Evolutionary conservation across 768 basidiomycete species (phyloP), one percentile per base, ranked within the genome.

Genomic region (Leccinum pellstonianum): DNA sequence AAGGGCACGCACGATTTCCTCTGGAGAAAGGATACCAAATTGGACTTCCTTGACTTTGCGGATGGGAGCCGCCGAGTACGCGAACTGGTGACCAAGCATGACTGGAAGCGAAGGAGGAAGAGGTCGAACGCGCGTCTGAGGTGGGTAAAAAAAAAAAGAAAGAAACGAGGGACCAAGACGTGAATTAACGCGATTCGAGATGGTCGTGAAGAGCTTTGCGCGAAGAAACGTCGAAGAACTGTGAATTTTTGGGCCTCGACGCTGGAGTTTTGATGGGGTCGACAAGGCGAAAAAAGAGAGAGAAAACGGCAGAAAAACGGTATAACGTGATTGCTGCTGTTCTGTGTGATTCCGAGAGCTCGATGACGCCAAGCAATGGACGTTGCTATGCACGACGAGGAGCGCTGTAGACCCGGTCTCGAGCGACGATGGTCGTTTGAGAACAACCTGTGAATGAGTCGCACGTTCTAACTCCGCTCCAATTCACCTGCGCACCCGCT

Each of bases 1-100:
- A 41, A 51, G 52, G 19, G 29, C 52, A 41, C 73, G 52, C 71
- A 98, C 95, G 71, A 98, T 98, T 83, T 98, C 97, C 77, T 98
- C 97, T 10, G 97, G 97, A 35, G 95, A 95, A 68, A 99, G 87
- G 68, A 99, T 94, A 69, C 96, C 95, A 81, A 98, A 98, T 76
- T 98, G 95, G 62, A 98, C 95, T 79, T 98, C 95, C 80, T 88
- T 91, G 68, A 98, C 92, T 78, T 93, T 93, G 77, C 92, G 90
- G 76, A 96, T 84, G 31, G 96, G 96, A 56, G 95, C 95, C 70
- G 92, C 87, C 27, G 95, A 97, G 76, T 84, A 91, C 62, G 95
- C 91, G 69, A 94, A 93, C 76, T 90, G 89, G 77, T 93, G 91
- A 65, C 91, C 91, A 58, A 92, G 81, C 91, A 93, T 93, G 77